Conservation (phyloP, 495 filamentous ascomycete species). For the Aspergillus funiculosus region DNA sequence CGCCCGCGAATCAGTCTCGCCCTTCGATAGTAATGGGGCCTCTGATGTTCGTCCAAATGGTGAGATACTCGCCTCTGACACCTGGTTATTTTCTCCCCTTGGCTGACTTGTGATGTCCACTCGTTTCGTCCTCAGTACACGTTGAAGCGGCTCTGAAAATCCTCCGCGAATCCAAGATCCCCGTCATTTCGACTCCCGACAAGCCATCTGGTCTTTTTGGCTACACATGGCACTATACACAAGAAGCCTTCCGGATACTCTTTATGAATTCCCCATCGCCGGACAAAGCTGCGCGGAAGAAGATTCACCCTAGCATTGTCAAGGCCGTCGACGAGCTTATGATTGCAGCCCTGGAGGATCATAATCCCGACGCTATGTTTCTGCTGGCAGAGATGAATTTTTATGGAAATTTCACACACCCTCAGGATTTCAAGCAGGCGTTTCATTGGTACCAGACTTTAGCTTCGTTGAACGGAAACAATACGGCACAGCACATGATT, state of each 20-base stretch:
- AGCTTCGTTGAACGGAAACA: constrained; percentile 74
- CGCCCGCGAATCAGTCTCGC: constrained; percentile 16
- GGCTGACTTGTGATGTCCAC: constrained; percentile 7
- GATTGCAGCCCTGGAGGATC: constrained; percentile 62
- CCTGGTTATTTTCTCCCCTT: neutral
- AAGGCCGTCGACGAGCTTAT: constrained; percentile 68
- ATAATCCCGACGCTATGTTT: constrained; percentile 81
- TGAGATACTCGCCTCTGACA: constrained; percentile 18
- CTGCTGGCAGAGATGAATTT: constrained; percentile 93
- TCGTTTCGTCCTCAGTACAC: constrained; percentile 27
- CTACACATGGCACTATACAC: constrained; percentile 44
- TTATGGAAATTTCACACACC: constrained; percentile 89
- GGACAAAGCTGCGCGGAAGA: constrained; percentile 20
- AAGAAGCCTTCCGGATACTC: constrained; percentile 42
- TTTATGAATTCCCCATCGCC: constrained; percentile 46
- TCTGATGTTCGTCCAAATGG: constrained; percentile 26
- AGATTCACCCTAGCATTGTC: constrained; percentile 29
- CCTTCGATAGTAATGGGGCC: constrained; percentile 15
- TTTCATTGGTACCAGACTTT: constrained; percentile 78
- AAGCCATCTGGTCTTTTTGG: constrained; percentile 43
- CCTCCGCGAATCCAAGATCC: constrained; percentile 31
- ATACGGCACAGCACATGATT: constrained; percentile 88
- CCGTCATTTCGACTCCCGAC: constrained; percentile 21
- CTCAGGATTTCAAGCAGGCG: constrained; percentile 73
- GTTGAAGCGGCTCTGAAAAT: constrained; percentile 33